Evolutionary conservation across 495 filamentous ascomycete species (phyloP), one percentile per base, ranked within the genome.

Genomic region (Neurospora sp.): DNA sequence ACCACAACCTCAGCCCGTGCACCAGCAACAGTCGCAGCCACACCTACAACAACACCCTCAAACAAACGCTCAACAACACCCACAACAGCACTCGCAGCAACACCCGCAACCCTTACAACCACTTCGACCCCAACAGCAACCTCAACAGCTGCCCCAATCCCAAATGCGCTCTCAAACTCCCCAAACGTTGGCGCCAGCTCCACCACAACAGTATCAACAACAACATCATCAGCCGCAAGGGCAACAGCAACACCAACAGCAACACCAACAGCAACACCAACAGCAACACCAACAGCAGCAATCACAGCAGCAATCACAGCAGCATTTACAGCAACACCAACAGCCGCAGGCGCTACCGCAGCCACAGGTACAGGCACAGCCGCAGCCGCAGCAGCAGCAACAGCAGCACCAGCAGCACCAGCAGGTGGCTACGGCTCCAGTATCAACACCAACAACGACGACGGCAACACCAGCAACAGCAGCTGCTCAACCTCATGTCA

Each of bases 21-120:
- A 77, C 20, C 71, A 74, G 27, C 38, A 44, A 12, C 16, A 69
- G 8, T 69, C 54, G 6, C 74, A 74, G 9, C 74, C 72, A 16
- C 76, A 77, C 18, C 70, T 69, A 3, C 73, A 70, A 70, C 72
- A 72, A 23, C 76, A 75, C 6, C 37, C 23, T 16, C 54, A 62
- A 31, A 7, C 54, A 62, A 62, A 35, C 14, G 27, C 23, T 62
- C 54, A 62, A 62, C 54, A 62, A 27, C 48, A 59, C 23, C 27
- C 14, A 18, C 54, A 18, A 66, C 54, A 66, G 1, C 54, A 66
- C 23, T 16, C 54, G 14, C 54, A 66, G 54, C 54, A 66, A 66
- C 54, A 66, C 54, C 27, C 23, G 54, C 54, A 66, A 37, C 27
- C 54, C 3, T 10, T 66, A 18, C 54, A 66, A 16, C 54, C 54